Base-by-base conservation (phyloP, 1,139 yeast genomes). In the Sugiyamaella xylanicola region DNA sequence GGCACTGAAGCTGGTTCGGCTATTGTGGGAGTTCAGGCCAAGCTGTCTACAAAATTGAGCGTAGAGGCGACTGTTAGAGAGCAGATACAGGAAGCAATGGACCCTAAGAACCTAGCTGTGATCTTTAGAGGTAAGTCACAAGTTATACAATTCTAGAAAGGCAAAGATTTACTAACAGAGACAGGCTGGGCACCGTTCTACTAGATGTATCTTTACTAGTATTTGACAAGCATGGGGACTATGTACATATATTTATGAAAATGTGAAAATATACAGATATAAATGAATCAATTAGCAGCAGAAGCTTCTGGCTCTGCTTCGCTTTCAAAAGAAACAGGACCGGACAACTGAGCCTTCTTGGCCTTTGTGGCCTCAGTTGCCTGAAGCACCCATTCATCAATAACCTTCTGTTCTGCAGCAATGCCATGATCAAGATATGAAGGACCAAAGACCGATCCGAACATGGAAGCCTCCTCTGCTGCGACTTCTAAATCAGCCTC, bases 111-210 rank as follows among this genome's bases (percentile, higher is more conserved):
- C 61, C 73, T 95, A 53, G 87, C 96, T 0, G 70, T 86, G 43
- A 82, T 95, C 5, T 95, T 84, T 67, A 78, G 83, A 66, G 99
- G 99, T 1, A 88, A 96, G 98, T 79, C n/a, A n/a, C n/a, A n/a
- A n/a, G n/a, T n/a, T n/a, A n/a, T n/a, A n/a, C n/a, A n/a, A n/a
- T n/a, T n/a, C n/a, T n/a, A n/a, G 21, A 44, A 19, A 16, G 11
- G 11, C 37, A 8, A 27, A n/a, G 2, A 3, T n/a, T 42, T 40
- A 19, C 45, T 39, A 48, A 43, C 52, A 29, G n/a, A 29, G 25
- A 9, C 48, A 60, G 63, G 68, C 7, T 65, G 66, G 67, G 57
- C 60, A 21, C 64, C 67, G 16, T 62, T 58, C 48, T 59, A 52
- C 32, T 63, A 56, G 48, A 5, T 2, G 4, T 35, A 5, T 17